phyloP scores from a whole-genome alignment of 495 filamentous ascomycete species.

The Cercophora scortea region DNA sequence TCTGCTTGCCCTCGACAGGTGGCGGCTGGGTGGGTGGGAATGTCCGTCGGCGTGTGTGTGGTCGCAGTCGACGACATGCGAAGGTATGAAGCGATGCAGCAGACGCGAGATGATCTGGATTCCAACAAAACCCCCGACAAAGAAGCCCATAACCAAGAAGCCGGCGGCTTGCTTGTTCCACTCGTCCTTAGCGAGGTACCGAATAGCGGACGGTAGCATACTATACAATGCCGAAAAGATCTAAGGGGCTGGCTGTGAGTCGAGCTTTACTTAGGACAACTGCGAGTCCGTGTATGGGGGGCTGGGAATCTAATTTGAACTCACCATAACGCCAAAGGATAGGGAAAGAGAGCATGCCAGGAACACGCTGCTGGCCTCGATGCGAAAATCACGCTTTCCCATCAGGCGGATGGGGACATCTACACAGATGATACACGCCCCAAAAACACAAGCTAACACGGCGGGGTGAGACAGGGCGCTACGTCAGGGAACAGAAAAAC shows the following conservation, averaged over 20 bases:
- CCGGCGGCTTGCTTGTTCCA: conserved; percentile 58
- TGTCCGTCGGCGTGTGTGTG: conserved; percentile 54
- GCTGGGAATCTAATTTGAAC: conserved; percentile 11
- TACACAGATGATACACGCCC: conserved; percentile 78
- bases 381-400: conserved; percentile 67
- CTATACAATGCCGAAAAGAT: conserved; percentile 89
- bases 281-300: not conserved
- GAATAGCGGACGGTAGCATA: conserved; percentile 81
- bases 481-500: conserved; percentile 11
- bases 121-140: conserved; percentile 72
- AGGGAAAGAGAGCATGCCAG: conserved; percentile 82
- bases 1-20: conserved; percentile 11
- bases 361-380: conserved; percentile 83
- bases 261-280: not conserved
- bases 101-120: conserved; percentile 75
- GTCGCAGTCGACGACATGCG: conserved; percentile 89
- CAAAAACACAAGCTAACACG: conserved; percentile 63
- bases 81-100: conserved; percentile 77
- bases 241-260: conserved; percentile 31
- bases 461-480: not conserved
- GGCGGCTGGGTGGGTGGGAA: not conserved
- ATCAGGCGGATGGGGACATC: conserved; percentile 67
- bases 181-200: conserved; percentile 62
- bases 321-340: conserved; percentile 96
- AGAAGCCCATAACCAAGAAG: conserved; percentile 67